Conservation (phyloP, 768 basidiomycete genomes). For the Sporobolomyces roseus region DNA sequence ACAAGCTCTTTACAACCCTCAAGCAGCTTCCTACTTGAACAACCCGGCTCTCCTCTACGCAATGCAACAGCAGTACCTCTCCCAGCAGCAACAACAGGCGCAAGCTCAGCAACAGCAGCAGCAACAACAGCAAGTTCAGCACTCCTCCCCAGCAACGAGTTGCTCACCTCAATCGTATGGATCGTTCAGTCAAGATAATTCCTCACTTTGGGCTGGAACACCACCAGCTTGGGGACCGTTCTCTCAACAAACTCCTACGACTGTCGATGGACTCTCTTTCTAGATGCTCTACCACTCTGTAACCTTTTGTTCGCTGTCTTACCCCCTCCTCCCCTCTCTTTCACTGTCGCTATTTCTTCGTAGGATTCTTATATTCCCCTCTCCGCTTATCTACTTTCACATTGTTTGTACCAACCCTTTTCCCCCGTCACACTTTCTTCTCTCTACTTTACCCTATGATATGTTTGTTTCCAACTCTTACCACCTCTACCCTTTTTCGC, state of each 20-base stretch:
- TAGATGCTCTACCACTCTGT: neutral
- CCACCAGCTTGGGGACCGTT: neutral
- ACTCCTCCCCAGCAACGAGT: neutral
- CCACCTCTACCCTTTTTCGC: no score
- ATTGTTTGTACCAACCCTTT: no score
- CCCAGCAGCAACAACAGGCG: conserved; percentile 24
- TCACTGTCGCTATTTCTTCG: no score
- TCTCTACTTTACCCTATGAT: no score
- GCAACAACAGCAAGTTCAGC: neutral
- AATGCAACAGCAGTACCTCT: conserved; percentile 13
- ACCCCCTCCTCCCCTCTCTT: no score
- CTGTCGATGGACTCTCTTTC: conserved; percentile 20
- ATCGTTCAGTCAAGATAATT: neutral
- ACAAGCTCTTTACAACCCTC: neutral
- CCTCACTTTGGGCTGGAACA: conserved; percentile 1
- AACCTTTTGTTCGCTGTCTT: no score
- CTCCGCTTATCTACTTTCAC: no score
- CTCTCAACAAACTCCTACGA: neutral
- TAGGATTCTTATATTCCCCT: no score
- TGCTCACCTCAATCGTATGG: neutral
- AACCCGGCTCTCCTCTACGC: conserved; percentile 25
- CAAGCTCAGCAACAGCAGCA: conserved; percentile 4
- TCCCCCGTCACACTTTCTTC: no score
- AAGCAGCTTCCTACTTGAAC: conserved; percentile 15
- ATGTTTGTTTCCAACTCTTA: no score